Conservation (phyloP, 2,329 filamentous ascomycete genomes). For the Hymenoscyphus fraxineus region DNA sequence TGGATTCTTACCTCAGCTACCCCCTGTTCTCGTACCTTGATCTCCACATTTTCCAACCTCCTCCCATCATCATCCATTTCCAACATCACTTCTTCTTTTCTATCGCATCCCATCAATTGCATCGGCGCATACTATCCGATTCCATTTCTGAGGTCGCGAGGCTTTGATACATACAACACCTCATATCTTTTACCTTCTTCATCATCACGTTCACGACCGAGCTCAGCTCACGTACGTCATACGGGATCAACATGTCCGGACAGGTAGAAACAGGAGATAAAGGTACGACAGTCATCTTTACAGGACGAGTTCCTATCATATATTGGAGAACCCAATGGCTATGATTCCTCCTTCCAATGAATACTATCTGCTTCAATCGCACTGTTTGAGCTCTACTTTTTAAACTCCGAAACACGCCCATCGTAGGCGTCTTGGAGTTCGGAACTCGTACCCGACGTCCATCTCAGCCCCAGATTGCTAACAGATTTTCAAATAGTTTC, state of each 20-base stretch:
- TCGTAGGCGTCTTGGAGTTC: background rate
- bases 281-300: constrained; percentile 36
- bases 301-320: no score
- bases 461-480: constrained; percentile 5
- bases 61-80: constrained; percentile 12
- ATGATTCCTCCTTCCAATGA: background rate
- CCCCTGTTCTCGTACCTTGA: constrained; percentile 9
- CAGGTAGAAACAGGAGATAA: constrained; percentile 48
- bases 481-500: constrained; percentile 45
- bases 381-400: background rate
- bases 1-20: constrained; percentile 3
- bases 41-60: constrained; percentile 16
- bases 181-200: constrained; percentile 3
- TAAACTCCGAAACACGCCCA: background rate
- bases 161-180: background rate
- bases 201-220: background rate
- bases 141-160: constrained; percentile 18
- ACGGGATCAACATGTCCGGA: constrained; percentile 39
- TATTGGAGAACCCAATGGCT: background rate
- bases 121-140: constrained; percentile 17
- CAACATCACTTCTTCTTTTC: constrained; percentile 15
- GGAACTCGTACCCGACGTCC: background rate
- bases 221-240: constrained; percentile 15
- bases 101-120: constrained; percentile 29
- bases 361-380: background rate